These are phyloP conservation scores for Durusdinium trenchii DNA, from an alignment of 73 alveolate species.

Conservation along the genomic window DNA sequence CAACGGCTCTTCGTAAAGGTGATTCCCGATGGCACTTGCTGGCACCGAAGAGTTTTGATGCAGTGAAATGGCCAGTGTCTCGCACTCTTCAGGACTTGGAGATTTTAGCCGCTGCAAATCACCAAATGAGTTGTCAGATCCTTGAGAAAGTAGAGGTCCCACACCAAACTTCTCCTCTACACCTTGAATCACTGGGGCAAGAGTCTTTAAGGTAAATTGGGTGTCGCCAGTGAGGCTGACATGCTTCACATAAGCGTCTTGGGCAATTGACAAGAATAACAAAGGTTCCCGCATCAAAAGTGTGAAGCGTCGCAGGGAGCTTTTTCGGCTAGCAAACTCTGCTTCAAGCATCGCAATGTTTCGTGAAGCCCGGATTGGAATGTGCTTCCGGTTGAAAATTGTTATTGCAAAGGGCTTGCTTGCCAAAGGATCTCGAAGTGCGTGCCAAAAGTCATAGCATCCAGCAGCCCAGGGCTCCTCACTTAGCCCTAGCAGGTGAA, in stretches of 20 bases:
- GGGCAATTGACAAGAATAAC: constrained; percentile 74
- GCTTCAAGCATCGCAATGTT: constrained; percentile 82
- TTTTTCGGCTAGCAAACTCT: constrained; percentile 73
- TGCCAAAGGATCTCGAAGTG: constrained; percentile 71
- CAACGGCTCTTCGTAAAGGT: constrained; percentile 57
- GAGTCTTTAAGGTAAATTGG: constrained; percentile 14
- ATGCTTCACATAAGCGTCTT: constrained; percentile 76
- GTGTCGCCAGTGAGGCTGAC: constrained; percentile 72
- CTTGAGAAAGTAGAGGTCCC: constrained; percentile 15
- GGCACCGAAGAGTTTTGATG: neutral
- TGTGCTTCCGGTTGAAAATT: constrained; percentile 69
- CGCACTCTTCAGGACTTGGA: neutral
- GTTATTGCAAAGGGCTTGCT: constrained; percentile 84
- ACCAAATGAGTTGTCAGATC: neutral
- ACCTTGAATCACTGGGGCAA: constrained; percentile 88
- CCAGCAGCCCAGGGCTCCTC: constrained; percentile 10
- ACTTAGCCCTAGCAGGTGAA: constrained; percentile 8
- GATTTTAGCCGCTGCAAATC: constrained; percentile 14
- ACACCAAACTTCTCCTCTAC: constrained; percentile 73
- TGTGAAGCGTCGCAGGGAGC: constrained; percentile 81
- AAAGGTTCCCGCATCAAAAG: constrained; percentile 70
- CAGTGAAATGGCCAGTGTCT: neutral
- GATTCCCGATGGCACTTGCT: constrained; percentile 30
- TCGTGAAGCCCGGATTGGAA: constrained; percentile 45
- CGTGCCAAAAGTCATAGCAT: constrained; percentile 76